These are phyloP conservation scores for Cupressus sempervirens DNA, from an alignment of 75 land plant species.

Conservation along the genomic window DNA sequence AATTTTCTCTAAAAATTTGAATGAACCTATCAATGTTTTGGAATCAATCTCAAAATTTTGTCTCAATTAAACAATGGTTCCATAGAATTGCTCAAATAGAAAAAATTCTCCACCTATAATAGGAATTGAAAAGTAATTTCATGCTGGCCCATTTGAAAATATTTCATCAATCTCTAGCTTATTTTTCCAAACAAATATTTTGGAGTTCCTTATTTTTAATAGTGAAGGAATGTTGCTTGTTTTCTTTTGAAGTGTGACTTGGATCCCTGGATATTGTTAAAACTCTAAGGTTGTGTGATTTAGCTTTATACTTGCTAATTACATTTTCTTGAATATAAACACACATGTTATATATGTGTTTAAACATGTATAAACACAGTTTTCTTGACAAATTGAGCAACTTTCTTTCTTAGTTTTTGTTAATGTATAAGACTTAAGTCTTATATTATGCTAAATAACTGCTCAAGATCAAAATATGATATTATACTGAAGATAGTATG, in stretches of 20 bases:
- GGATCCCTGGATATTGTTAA: constrained; percentile 4
- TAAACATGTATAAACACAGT: no score
- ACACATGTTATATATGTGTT: no score
- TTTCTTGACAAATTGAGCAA: no score
- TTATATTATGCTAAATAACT: no score
- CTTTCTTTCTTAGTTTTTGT: no score
- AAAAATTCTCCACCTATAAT: not conserved
- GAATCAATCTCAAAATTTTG: not conserved
- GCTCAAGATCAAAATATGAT: no score
- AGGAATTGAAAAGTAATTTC: not conserved
- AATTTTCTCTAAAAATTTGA: not conserved
- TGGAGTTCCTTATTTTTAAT: not conserved
- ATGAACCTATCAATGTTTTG: not conserved
- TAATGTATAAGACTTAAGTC: no score
- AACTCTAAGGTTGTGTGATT: constrained; percentile 44
- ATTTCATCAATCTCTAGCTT: not conserved
- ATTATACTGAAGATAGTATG: no score
- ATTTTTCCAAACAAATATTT: not conserved
- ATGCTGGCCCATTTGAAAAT: not conserved
- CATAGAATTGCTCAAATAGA: not conserved
- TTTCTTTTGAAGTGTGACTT: constrained; percentile 8
- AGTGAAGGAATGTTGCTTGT: not conserved
- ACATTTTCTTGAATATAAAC: no score
- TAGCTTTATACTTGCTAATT: no score
- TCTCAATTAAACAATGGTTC: not conserved